These are phyloP conservation scores for Alternaria alternata DNA, from an alignment of 2,329 filamentous ascomycete genomes.

Conservation along the genomic window DNA sequence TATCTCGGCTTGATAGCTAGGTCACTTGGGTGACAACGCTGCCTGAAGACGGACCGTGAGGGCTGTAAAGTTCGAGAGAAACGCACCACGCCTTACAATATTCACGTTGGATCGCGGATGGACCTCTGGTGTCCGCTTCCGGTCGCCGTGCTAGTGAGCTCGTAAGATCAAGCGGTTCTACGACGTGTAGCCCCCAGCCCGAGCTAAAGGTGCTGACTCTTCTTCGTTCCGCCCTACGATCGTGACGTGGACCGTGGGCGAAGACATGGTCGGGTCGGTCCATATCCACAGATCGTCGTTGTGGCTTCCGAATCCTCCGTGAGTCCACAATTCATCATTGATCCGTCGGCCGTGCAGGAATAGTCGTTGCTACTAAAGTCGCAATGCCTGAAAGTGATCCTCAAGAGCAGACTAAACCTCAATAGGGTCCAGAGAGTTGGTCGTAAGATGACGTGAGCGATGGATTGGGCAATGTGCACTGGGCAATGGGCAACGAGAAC, in stretches of 20 bases:
- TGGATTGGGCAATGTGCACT: not conserved
- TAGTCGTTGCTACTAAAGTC: not conserved
- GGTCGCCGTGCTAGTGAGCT: not conserved
- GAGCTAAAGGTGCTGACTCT: not conserved
- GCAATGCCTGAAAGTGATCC: not conserved
- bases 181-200: not conserved
- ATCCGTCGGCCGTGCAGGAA: not conserved
- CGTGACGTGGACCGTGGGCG: not conserved
- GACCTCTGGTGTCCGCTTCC: not conserved
- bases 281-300: not conserved
- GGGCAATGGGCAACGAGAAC: not conserved
- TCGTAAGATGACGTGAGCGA: constrained; percentile 5
- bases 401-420: not conserved
- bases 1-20: not conserved
- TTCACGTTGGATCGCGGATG: not conserved
- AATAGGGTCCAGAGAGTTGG: not conserved
- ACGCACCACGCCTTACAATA: not conserved
- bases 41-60: not conserved
- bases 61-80: not conserved
- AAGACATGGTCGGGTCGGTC: not conserved
- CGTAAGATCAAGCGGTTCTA: not conserved
- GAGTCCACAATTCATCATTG: not conserved
- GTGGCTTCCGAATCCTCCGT: not conserved
- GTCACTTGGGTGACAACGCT: not conserved
- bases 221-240: not conserved